Base-by-base conservation (phyloP, 768 basidiomycete genomes). In the Collybiopsis confluens region DNA sequence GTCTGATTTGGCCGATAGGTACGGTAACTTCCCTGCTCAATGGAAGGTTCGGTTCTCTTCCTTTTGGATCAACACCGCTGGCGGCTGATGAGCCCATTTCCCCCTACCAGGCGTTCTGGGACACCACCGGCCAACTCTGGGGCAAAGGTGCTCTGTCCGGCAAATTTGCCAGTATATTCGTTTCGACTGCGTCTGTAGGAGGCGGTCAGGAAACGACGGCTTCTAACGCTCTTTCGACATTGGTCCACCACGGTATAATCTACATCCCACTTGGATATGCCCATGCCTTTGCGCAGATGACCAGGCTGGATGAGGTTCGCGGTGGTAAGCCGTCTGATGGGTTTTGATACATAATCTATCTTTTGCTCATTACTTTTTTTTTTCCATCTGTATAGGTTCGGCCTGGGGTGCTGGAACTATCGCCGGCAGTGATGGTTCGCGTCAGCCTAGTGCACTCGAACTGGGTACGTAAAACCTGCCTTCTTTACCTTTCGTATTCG, bases 321-420 rank as follows among this genome's bases (percentile, higher is more conserved):
- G 85, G 85, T 51, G 86, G 85, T 82, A 59, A 45, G 80, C 69
- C n/a, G n/a, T n/a, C n/a, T n/a, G n/a, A n/a, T n/a, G n/a, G n/a
- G 13, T 33, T 6, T 33, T 33, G 30, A 33, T 33, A 5, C 13
- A 6, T 33, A 33, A 26, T 45, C 20, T 33, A 9, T 48, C 15
- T 30, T 48, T 48, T 13, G 4, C 30, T 46, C 15, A 18, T 28
- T 28, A 3, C 15, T 30, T 28, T 36, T 48, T 8, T 8, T 35
- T 48, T 46, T 46, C 24, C 47, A 45, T 13, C 13, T 28, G 28
- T 52, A n/a, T n/a, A 85, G 88, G 88, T 42, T 85, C 86, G 18
- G 79, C 91, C 1, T 94, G 85, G 81, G 91, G 91, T 58, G 85
- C 88, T n/a, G 88, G 86, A 44, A 86, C 86, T 28, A 73, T 80